phyloP scores from a whole-genome alignment of 306 rosid species.

The Medicago truncatula region DNA sequence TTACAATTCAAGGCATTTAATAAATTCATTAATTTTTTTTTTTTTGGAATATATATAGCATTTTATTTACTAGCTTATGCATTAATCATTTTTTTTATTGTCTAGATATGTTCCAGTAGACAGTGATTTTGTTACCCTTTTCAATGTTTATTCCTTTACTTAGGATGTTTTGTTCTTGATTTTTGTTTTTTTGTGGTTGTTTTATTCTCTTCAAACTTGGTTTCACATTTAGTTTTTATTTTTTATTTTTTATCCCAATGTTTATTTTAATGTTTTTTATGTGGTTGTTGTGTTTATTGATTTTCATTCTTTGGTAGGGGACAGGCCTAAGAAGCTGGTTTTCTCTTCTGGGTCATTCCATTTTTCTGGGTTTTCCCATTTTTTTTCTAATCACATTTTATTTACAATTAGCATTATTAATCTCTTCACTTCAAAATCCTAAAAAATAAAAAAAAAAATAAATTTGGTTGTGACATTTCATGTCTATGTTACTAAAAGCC shows the following conservation, averaged over 20 bases:
- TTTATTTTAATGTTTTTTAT: slow-evolving; percentile 47
- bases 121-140: slow-evolving; percentile 43
- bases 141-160: slow-evolving; percentile 48
- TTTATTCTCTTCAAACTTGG: slow-evolving; percentile 46
- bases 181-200: slow-evolving; percentile 51
- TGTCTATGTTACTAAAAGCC: slow-evolving; percentile 38
- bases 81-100: slow-evolving; percentile 9
- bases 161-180: slow-evolving; percentile 37
- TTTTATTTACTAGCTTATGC: slow-evolving; percentile 3
- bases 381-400: slow-evolving; percentile 30
- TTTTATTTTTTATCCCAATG: slow-evolving; percentile 26
- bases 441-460: not conserved
- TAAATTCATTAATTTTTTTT: slow-evolving; percentile 19
- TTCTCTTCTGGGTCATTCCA: slow-evolving; percentile 69
- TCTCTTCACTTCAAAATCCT: slow-evolving; percentile 43
- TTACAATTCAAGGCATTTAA: slow-evolving; percentile 44
- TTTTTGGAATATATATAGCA: no score
- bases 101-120: slow-evolving; percentile 37
- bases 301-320: slow-evolving; percentile 54
- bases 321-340: slow-evolving; percentile 58
- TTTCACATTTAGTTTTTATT: slow-evolving; percentile 26
- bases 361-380: slow-evolving; percentile 48
- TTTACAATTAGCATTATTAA: not conserved
- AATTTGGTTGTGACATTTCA: slow-evolving; percentile 42
- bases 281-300: slow-evolving; percentile 61